These are phyloP conservation scores for Harringtonia lauricola DNA, from an alignment of 2,329 filamentous ascomycete genomes.

Conservation along the genomic window DNA sequence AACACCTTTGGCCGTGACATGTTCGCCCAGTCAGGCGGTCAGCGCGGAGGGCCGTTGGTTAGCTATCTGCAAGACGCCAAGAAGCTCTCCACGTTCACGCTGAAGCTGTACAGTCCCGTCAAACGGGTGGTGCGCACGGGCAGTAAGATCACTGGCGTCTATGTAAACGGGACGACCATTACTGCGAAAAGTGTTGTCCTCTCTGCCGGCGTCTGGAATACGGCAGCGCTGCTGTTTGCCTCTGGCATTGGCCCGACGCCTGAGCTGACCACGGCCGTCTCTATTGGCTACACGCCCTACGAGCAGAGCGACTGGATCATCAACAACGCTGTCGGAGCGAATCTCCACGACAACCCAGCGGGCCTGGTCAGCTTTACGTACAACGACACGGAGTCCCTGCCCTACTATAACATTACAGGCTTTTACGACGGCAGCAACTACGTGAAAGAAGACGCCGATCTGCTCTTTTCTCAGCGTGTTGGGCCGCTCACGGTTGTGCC, in stretches of 20 bases:
- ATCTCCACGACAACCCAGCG: conserved; percentile 1
- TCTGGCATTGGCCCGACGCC: conserved; percentile 1
- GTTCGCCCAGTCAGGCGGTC: not conserved
- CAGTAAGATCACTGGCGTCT: not conserved
- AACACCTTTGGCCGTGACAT: conserved; percentile 2
- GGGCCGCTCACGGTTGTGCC: not conserved
- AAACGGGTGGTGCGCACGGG: not conserved
- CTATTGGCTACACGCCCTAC: conserved; percentile 2
- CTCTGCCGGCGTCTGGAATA: conserved; percentile 1
- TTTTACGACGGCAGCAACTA: conserved; percentile 3
- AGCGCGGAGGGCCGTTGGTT: not conserved
- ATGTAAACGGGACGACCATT: conserved; percentile 1
- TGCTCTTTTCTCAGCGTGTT: not conserved
- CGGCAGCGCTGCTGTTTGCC: not conserved
- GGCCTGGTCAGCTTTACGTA: conserved; percentile 1
- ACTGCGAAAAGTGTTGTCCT: not conserved
- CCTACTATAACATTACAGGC: conserved; percentile 1
- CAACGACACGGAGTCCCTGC: not conserved
- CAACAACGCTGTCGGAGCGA: conserved; percentile 1
- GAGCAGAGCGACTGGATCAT: not conserved
- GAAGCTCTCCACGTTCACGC: not conserved
- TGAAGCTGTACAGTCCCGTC: conserved; percentile 1
- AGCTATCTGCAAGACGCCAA: conserved; percentile 1
- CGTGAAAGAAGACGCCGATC: not conserved
- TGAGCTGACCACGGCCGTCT: not conserved